Evolutionary conservation across 2,329 filamentous ascomycete genomes (phyloP).

Genomic region (Ophiosphaerella herpotricha): DNA sequence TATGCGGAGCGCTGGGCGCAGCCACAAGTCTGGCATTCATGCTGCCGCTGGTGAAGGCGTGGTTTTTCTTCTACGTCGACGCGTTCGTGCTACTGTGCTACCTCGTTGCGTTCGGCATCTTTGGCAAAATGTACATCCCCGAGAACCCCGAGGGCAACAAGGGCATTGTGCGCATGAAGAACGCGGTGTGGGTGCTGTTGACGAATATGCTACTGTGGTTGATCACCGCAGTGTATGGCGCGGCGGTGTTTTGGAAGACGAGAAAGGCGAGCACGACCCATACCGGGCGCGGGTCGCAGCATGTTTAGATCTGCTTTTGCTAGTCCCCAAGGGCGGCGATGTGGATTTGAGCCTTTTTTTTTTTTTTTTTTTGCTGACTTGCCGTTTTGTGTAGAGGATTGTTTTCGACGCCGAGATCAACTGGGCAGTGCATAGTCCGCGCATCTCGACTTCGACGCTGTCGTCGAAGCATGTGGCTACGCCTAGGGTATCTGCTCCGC

Average conservation of each 20-base stretch:
- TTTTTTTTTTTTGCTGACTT: slow-evolving; percentile 10
- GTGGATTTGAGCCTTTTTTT: background rate
- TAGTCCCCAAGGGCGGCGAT: background rate
- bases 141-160: slow-evolving; percentile 67
- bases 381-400: slow-evolving; percentile 3
- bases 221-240: slow-evolving; percentile 61
- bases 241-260: slow-evolving; percentile 60
- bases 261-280: slow-evolving; percentile 35
- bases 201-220: slow-evolving; percentile 78
- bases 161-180: slow-evolving; percentile 77
- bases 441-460: too few relatives aligned
- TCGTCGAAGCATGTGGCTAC: background rate
- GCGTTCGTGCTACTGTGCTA: slow-evolving; percentile 73
- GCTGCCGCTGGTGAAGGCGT: slow-evolving; percentile 59
- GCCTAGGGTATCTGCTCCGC: background rate
- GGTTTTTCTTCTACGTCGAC: slow-evolving; percentile 69
- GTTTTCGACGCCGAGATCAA: slow-evolving; percentile 8
- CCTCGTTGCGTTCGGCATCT: slow-evolving; percentile 81
- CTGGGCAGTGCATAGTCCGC: background rate
- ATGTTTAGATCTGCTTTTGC: slow-evolving; percentile 22
- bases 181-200: slow-evolving; percentile 83
- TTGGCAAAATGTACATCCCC: slow-evolving; percentile 78
- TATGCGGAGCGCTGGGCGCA: slow-evolving; percentile 30
- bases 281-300: slow-evolving; percentile 23
- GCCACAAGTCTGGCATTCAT: slow-evolving; percentile 60